A percentile compares a stretch with the other conserved stretches of the same genome.
Evolutionary conservation across 2,329 filamentous ascomycete species (phyloP).

Genomic region (Aspergillus sp.): DNA sequence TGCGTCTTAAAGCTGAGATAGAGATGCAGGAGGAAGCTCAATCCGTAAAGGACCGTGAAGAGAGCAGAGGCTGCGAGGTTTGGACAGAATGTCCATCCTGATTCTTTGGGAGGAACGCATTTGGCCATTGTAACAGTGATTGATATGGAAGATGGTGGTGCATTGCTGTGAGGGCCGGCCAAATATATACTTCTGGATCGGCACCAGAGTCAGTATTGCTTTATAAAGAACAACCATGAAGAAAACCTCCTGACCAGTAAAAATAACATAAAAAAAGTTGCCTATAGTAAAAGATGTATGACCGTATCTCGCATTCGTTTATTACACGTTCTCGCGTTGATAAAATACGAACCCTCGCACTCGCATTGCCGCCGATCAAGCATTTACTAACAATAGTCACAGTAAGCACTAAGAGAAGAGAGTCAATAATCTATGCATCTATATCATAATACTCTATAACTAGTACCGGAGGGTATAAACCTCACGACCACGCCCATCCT

Average conservation of each 20-base stretch:
- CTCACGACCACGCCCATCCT: slow-evolving; percentile 26
- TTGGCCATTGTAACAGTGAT: background rate
- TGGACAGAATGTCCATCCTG: background rate
- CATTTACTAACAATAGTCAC: background rate
- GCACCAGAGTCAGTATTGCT: background rate
- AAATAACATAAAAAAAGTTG: background rate
- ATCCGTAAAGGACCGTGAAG: background rate
- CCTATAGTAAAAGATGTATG: background rate
- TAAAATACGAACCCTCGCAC: background rate
- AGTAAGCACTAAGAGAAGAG: too few relatives aligned
- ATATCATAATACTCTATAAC: background rate
- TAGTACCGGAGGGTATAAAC: slow-evolving; percentile 32
- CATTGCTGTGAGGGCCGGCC: too few relatives aligned
- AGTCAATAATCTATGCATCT: too few relatives aligned
- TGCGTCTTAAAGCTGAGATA: background rate
- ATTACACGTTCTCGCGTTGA: background rate
- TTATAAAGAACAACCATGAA: background rate
- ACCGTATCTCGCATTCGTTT: background rate
- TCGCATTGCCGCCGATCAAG: background rate
- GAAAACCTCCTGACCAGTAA: too few relatives aligned
- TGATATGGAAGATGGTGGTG: background rate
- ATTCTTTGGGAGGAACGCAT: background rate
- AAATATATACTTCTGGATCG: background rate
- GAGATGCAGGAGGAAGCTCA: background rate
- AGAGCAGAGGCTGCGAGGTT: background rate